These are phyloP conservation scores for Tripterygium wilfordii DNA, from an alignment of 177 flowering plant genomes.

Conservation along the genomic window DNA sequence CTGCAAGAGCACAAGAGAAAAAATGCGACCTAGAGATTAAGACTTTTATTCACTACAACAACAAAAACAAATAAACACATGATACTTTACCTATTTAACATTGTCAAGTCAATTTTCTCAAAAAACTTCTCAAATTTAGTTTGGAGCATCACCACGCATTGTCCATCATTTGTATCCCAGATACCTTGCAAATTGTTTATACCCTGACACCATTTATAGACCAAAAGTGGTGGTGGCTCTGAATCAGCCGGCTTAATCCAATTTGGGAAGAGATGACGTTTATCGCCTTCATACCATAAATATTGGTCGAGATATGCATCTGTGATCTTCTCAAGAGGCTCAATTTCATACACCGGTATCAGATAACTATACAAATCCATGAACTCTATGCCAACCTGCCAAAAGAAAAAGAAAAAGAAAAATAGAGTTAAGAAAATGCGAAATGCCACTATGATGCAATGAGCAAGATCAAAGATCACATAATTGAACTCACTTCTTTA, in stretches of 20 bases:
- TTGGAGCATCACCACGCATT: slow-evolving; percentile 99
- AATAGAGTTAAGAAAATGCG: too few species aligned
- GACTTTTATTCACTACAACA: too few species aligned
- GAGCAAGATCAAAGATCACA: too few species aligned
- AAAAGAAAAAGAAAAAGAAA: slow-evolving; percentile 3
- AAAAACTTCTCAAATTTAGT: slow-evolving; percentile 98
- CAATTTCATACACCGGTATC: slow-evolving; percentile 99
- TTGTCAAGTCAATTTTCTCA: slow-evolving; percentile 96
- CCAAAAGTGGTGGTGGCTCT: slow-evolving; percentile 97
- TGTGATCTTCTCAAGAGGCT: slow-evolving; percentile 99
- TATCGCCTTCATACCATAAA: slow-evolving; percentile 99
- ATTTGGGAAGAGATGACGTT: slow-evolving; percentile 96
- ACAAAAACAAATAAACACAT: not conserved
- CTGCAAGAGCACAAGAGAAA: slow-evolving; percentile 38
- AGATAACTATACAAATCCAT: slow-evolving; percentile 96
- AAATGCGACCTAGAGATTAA: too few species aligned
- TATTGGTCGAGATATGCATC: slow-evolving; percentile 99
- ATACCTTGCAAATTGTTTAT: slow-evolving; percentile 89
- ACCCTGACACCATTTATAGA: slow-evolving; percentile 99
- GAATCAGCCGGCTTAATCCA: slow-evolving; percentile 99
- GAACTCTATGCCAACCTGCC: slow-evolving; percentile 99
- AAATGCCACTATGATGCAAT: too few species aligned
- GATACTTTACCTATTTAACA: slow-evolving; percentile 77
- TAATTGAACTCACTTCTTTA: slow-evolving; percentile 68
- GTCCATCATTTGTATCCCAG: slow-evolving; percentile 99